A percentile compares a stretch with the other conserved stretches of the same genome.
Conservation (phyloP, 1,139 yeast genomes). For the Geotrichum carabidarum region DNA sequence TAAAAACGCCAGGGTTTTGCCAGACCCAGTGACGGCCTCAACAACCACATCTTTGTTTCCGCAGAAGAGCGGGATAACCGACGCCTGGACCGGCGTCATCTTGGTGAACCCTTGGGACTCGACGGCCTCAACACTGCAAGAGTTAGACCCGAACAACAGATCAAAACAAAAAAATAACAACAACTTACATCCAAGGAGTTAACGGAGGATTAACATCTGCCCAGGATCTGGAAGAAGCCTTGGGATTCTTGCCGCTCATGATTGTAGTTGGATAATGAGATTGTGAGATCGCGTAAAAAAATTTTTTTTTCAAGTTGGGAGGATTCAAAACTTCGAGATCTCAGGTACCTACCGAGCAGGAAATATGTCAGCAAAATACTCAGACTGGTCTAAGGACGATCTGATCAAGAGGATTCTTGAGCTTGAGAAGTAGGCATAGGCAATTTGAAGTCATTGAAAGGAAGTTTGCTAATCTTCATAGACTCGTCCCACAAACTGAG, state of each 20-base stretch:
- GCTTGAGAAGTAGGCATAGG: conserved; percentile 40
- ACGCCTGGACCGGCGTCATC: conserved; percentile 98
- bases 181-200: conserved; percentile 32
- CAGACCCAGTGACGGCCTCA: conserved; percentile 94
- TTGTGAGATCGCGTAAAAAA: conserved; percentile 1
- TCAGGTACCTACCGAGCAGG: not conserved
- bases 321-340: not conserved
- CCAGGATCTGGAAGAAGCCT: conserved; percentile 30
- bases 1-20: conserved; percentile 83
- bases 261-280: not conserved
- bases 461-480: not conserved
- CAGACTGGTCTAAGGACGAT: conserved; percentile 49
- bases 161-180: not conserved
- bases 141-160: not conserved
- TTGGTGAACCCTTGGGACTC: conserved; percentile 64
- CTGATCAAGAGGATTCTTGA: conserved; percentile 46
- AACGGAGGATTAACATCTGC: conserved; percentile 28
- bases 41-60: conserved; percentile 95
- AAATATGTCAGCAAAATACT: conserved; percentile 11
- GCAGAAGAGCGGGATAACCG: conserved; percentile 80
- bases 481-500: too few relatives aligned
- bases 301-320: conserved; percentile 13
- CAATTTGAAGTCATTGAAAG: not conserved
- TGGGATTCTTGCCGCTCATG: conserved; percentile 2
- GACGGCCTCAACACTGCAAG: conserved; percentile 51